Conservation (phyloP, 805 yeast species). For the Ogataea degrootiae region DNA sequence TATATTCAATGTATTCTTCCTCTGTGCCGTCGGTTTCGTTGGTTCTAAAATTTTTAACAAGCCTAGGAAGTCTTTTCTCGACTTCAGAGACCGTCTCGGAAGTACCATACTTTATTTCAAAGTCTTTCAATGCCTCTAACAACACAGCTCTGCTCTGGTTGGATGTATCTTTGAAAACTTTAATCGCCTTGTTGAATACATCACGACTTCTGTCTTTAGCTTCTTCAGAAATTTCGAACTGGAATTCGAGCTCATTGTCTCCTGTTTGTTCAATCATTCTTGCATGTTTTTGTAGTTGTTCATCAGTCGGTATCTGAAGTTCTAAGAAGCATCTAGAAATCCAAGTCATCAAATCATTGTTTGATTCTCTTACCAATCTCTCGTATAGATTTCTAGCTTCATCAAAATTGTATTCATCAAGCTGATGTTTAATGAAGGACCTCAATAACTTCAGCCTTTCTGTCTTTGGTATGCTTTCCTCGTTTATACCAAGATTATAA, state of each 20-base stretch:
- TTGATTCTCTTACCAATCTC: conserved; percentile 30
- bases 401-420: conserved; percentile 54
- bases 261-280: conserved; percentile 18
- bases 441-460: conserved; percentile 10
- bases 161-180: conserved; percentile 34
- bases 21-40: conserved; percentile 39
- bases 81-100: conserved; percentile 33
- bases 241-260: conserved; percentile 43
- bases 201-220: conserved; percentile 42
- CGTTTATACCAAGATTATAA: conserved; percentile 43
- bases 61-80: conserved; percentile 47
- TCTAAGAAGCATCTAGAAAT: conserved; percentile 69
- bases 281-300: conserved; percentile 39
- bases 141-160: conserved; percentile 46
- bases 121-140: conserved; percentile 57
- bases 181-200: conserved; percentile 52
- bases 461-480: conserved; percentile 8
- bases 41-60: conserved; percentile 40
- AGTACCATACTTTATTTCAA: conserved; percentile 62
- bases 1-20: conserved; percentile 54
- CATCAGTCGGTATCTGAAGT: conserved; percentile 53
- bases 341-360: conserved; percentile 44
- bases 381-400: conserved; percentile 50
- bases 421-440: conserved; percentile 50
- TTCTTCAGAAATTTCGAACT: conserved; percentile 44